A percentile compares a stretch with the other conserved stretches of the same genome.
Conservation (phyloP, 768 basidiomycete genomes). For the Asterophora parasitica region DNA sequence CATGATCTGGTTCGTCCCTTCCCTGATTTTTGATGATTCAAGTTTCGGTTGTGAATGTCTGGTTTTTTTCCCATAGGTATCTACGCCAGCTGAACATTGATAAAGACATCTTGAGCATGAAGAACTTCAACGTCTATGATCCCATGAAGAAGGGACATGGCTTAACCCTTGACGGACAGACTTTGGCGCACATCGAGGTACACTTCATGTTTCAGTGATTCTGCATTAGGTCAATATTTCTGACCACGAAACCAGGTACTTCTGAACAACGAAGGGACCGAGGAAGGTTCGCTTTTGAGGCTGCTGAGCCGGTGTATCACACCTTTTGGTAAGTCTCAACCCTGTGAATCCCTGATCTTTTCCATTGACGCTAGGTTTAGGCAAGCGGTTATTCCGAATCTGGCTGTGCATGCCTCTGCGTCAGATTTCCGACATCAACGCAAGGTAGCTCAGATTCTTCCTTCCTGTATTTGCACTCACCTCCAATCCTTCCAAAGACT, state of each 20-base stretch:
- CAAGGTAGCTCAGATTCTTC: conserved; percentile 47
- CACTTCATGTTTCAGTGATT: conserved; percentile 4
- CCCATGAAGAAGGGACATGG: conserved; percentile 89
- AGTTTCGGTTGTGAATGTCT: too few relatives aligned
- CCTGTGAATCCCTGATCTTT: background rate
- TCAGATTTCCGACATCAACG: conserved; percentile 80
- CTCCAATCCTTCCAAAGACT: conserved; percentile 44
- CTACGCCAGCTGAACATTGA: conserved; percentile 93
- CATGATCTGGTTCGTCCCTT: conserved; percentile 72
- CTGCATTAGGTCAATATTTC: background rate
- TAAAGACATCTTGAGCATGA: conserved; percentile 91
- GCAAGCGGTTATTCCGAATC: conserved; percentile 92
- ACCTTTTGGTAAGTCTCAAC: conserved; percentile 67
- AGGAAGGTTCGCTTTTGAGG: conserved; percentile 84
- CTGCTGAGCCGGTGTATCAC: conserved; percentile 82
- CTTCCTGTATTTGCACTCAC: background rate
- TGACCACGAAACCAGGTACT: conserved; percentile 50
- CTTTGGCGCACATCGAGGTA: conserved; percentile 92
- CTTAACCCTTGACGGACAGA: conserved; percentile 89
- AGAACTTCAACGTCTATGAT: conserved; percentile 96
- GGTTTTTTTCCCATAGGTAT: conserved; percentile 44
- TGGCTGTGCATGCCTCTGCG: conserved; percentile 95
- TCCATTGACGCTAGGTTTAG: conserved; percentile 31
- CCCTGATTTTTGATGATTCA: background rate
- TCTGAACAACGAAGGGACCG: conserved; percentile 89